phyloP scores from a whole-genome alignment of 1,284 basidiomycete genomes.

The Rhodotorula sp. region DNA sequence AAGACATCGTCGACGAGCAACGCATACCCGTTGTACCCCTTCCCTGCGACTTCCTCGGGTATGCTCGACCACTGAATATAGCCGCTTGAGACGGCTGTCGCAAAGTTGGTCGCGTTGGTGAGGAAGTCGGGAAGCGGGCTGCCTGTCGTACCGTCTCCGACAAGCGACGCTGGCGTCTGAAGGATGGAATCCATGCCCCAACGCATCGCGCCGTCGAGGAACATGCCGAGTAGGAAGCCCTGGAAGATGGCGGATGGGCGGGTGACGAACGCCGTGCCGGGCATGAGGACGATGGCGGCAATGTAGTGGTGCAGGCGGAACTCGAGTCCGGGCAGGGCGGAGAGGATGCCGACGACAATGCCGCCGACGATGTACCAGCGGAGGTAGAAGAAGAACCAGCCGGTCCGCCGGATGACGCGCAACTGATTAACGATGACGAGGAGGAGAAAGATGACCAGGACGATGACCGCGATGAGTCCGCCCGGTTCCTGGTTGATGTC shows the following conservation, averaged over 20 bases:
- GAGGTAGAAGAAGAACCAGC: conserved; percentile 62
- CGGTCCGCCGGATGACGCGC: conserved; percentile 76
- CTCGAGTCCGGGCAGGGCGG: conserved; percentile 61
- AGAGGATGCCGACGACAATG: conserved; percentile 63
- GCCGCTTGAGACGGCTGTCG: conserved; percentile 58
- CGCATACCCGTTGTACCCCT: conserved; percentile 60
- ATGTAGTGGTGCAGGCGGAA: conserved; percentile 43
- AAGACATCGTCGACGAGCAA: conserved; percentile 83
- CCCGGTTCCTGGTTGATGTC: conserved; percentile 68
- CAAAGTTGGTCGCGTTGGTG: conserved; percentile 64
- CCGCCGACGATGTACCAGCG: conserved; percentile 55
- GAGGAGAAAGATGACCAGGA: conserved; percentile 61
- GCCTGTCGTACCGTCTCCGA: conserved; percentile 68
- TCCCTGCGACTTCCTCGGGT: conserved; percentile 37
- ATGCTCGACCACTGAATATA: conserved; percentile 65
- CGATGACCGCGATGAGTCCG: conserved; percentile 67
- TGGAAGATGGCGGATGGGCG: conserved; percentile 72
- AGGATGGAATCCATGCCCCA: conserved; percentile 77
- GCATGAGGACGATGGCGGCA: conserved; percentile 62
- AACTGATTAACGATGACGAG: conserved; percentile 68
- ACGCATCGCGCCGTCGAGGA: conserved; percentile 55
- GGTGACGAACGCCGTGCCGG: conserved; percentile 76
- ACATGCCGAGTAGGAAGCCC: conserved; percentile 76
- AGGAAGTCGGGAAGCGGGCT: conserved; percentile 67
- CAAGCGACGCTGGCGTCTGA: conserved; percentile 71